phyloP scores from a whole-genome alignment of 352 stramenopile genomes.

The Ophiocytium majus region DNA sequence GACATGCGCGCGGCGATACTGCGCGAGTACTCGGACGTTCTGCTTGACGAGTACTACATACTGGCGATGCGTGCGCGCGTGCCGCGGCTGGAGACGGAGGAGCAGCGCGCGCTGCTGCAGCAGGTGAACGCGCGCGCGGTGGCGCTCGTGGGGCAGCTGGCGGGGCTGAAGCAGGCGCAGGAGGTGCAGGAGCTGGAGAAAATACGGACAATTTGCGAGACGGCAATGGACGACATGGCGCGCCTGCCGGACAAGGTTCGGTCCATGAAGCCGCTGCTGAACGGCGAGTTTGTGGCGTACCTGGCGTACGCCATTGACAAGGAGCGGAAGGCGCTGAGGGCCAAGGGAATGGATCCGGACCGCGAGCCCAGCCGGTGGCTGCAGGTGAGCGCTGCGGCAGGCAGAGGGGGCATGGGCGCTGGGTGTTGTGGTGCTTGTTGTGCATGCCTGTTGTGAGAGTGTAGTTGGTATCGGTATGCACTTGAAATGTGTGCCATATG shows the following conservation, averaged over 20 bases:
- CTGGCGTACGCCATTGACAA: slow-evolving; percentile 54
- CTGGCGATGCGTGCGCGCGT: slow-evolving; percentile 42
- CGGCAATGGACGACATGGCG: slow-evolving; percentile 54
- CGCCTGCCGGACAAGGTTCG: slow-evolving; percentile 51
- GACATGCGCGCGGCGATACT: slow-evolving; percentile 35
- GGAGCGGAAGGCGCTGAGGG: slow-evolving; percentile 37
- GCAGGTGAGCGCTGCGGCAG: slow-evolving; percentile 13
- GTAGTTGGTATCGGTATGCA: no score
- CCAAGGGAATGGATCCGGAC: slow-evolving; percentile 44
- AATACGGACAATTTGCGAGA: slow-evolving; percentile 55
- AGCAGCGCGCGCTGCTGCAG: background rate
- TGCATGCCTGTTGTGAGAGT: no score
- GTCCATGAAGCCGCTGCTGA: slow-evolving; percentile 55
- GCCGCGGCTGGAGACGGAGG: slow-evolving; percentile 29
- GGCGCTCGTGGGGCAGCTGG: slow-evolving; percentile 49
- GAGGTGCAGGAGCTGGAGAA: slow-evolving; percentile 60
- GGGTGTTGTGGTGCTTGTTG: no score
- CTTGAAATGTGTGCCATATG: no score
- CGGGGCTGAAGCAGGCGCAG: slow-evolving; percentile 49
- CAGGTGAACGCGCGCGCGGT: slow-evolving; percentile 31
- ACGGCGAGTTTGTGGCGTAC: slow-evolving; percentile 59
- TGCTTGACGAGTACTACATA: slow-evolving; percentile 52
- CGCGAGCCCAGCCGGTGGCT: slow-evolving; percentile 55
- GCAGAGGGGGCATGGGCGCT: no score
- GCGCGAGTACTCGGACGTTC: slow-evolving; percentile 53